These are phyloP conservation scores for Coniochaeta prunicola DNA, from an alignment of 2,329 filamentous ascomycete species.

Conservation along the genomic window DNA sequence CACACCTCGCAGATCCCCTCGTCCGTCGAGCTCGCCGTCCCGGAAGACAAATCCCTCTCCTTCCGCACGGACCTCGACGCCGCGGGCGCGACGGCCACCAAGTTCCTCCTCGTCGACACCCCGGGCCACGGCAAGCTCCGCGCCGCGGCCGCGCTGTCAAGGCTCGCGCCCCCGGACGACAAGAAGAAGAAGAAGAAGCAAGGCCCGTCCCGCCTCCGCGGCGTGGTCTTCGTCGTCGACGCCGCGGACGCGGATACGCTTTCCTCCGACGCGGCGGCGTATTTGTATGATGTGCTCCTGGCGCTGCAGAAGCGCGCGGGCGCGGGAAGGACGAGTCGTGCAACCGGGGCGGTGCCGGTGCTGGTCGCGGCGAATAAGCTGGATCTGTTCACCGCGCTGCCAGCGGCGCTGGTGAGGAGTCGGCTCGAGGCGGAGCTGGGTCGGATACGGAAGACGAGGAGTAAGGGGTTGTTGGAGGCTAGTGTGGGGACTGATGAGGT, in stretches of 20 bases:
- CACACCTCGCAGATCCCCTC: slow-evolving; percentile 47
- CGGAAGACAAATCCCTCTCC: slow-evolving; percentile 35
- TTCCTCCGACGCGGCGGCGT: slow-evolving; percentile 62
- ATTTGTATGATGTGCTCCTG: slow-evolving; percentile 85
- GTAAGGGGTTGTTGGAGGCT: slow-evolving; percentile 76
- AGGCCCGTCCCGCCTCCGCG: slow-evolving; percentile 32
- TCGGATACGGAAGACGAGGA: slow-evolving; percentile 66
- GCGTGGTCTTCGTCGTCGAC: slow-evolving; percentile 85
- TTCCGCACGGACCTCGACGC: slow-evolving; percentile 50
- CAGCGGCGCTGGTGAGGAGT: slow-evolving; percentile 65
- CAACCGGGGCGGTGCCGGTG: slow-evolving; percentile 58
- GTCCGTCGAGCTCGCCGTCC: slow-evolving; percentile 47
- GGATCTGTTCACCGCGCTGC: slow-evolving; percentile 89
- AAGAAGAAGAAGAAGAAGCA: slow-evolving; percentile 2
- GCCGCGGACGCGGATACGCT: slow-evolving; percentile 58
- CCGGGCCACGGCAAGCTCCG: slow-evolving; percentile 95
- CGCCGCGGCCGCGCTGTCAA: slow-evolving; percentile 53
- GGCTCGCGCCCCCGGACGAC: slow-evolving; percentile 24
- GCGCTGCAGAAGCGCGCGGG: slow-evolving; percentile 61
- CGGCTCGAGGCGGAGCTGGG: slow-evolving; percentile 76
- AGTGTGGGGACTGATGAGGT: slow-evolving; percentile 61
- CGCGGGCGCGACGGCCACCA: slow-evolving; percentile 49
- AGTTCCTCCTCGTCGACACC: slow-evolving; percentile 77
- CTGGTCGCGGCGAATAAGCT: slow-evolving; percentile 91
- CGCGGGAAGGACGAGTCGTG: slow-evolving; percentile 34